Conservation (phyloP, 179 eudicot species). For the Silene vulgaris region DNA sequence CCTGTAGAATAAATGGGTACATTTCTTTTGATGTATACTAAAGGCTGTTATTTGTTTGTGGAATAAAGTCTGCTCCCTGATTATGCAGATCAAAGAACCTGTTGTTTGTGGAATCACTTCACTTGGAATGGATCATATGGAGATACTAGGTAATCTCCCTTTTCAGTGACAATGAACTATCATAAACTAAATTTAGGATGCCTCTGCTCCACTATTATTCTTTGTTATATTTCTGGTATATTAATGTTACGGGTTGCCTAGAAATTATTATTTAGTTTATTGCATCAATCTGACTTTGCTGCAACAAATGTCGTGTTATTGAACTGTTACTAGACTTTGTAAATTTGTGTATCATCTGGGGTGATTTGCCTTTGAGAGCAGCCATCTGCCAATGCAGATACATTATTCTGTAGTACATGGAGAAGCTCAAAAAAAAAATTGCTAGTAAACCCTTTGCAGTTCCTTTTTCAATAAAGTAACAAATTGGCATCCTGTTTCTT, state of each 20-base stretch:
- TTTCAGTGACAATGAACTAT: constrained; percentile 6
- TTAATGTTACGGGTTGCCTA: not conserved
- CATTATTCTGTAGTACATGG: no score
- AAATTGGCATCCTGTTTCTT: no score
- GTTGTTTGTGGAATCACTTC: constrained; percentile 78
- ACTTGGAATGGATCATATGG: constrained; percentile 85
- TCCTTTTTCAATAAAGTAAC: no score
- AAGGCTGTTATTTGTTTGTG: no score
- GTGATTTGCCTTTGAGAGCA: no score
- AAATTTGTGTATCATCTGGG: no score
- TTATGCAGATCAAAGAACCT: constrained; percentile 66
- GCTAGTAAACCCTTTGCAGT: no score
- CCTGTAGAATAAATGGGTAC: not conserved
- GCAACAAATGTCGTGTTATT: not conserved
- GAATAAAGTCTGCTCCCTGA: not conserved
- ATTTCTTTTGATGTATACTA: no score
- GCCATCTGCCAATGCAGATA: no score
- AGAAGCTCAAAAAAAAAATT: no score
- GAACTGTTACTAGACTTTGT: not conserved
- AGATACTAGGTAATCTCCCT: constrained; percentile 53
- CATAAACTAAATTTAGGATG: not conserved
- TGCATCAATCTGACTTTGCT: constrained; percentile 8
- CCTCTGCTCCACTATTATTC: not conserved
- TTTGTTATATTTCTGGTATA: not conserved
- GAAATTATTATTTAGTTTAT: not conserved